Percentiles rank a stretch among this genome's conserved stretches.
Conservation (phyloP, 2,329 filamentous ascomycete genomes). For the Chrysosporium queenslandicum region DNA sequence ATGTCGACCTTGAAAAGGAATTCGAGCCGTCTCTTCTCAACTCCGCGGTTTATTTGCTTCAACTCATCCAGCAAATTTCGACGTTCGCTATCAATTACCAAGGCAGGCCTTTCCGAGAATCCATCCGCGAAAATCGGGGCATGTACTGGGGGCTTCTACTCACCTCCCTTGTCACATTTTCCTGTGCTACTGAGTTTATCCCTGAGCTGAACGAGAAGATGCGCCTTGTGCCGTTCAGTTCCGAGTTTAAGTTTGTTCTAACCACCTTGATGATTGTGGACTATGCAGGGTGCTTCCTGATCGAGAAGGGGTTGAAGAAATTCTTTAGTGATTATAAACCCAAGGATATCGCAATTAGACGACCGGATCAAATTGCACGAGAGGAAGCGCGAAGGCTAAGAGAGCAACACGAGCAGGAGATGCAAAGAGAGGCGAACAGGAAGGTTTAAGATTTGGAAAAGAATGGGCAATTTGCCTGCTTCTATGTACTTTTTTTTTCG, state of each 20-base stretch:
- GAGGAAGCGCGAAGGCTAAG: slow-evolving; percentile 60
- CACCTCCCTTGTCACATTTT: slow-evolving; percentile 82
- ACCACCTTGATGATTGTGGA: slow-evolving; percentile 77
- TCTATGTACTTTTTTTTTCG: not conserved
- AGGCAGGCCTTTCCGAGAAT: slow-evolving; percentile 92
- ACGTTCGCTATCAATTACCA: slow-evolving; percentile 99
- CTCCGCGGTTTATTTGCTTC: slow-evolving; percentile 90
- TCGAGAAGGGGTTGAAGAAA: slow-evolving; percentile 76
- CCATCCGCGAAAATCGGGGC: slow-evolving; percentile 85
- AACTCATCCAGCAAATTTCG: slow-evolving; percentile 96
- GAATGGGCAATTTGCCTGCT: not conserved
- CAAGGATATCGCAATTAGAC: slow-evolving; percentile 80
- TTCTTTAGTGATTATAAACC: slow-evolving; percentile 85
- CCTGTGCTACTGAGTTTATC: slow-evolving; percentile 87
- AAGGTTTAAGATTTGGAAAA: slow-evolving; percentile 14
- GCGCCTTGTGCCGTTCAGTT: slow-evolving; percentile 79
- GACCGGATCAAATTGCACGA: slow-evolving; percentile 73
- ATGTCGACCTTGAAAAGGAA: slow-evolving; percentile 86
- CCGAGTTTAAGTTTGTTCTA: slow-evolving; percentile 81
- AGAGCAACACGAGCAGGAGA: slow-evolving; percentile 41
- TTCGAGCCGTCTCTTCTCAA: slow-evolving; percentile 91
- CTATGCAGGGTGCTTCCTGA: slow-evolving; percentile 73
- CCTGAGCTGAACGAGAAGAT: slow-evolving; percentile 92
- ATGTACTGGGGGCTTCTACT: slow-evolving; percentile 97
- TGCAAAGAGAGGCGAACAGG: slow-evolving; percentile 28